Evolutionary conservation across 805 yeast genomes (phyloP).

Genomic region (Pichia insulana): DNA sequence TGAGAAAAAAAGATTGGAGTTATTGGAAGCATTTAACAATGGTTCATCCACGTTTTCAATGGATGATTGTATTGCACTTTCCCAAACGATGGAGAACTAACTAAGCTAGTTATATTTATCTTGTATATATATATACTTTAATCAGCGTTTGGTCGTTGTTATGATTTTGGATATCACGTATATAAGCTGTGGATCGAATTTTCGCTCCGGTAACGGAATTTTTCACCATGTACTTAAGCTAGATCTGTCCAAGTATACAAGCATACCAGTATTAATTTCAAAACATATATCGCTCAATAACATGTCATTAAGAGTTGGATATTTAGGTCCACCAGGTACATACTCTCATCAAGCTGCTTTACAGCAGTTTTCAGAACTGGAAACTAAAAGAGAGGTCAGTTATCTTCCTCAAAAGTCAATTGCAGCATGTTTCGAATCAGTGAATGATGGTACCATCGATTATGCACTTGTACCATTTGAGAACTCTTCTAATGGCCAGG

Average conservation of each 20-base stretch:
- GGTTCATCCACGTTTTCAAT: conserved; percentile 63
- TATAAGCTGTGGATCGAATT: no score
- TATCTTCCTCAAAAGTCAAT: conserved; percentile 35
- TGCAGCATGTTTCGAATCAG: conserved; percentile 52
- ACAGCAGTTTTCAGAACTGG: conserved; percentile 28
- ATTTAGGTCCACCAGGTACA: conserved; percentile 86
- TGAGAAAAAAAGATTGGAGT: conserved; percentile 39
- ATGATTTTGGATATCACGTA: no score
- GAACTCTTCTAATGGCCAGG: conserved; percentile 93
- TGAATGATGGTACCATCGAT: conserved; percentile 40
- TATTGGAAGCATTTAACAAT: conserved; percentile 59
- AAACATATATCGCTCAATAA: no score
- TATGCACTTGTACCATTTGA: conserved; percentile 83
- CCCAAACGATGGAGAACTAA: conserved; percentile 57
- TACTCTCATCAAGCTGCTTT: conserved; percentile 79
- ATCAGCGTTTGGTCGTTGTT: no score
- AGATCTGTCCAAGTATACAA: no score
- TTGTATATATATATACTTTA: neutral
- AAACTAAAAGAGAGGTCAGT: conserved; percentile 14
- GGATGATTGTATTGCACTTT: conserved; percentile 59
- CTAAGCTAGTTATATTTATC: conserved; percentile 12
- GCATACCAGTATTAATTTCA: no score
- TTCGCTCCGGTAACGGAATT: no score
- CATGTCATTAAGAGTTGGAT: conserved; percentile 45
- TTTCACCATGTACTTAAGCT: no score